Conservation (phyloP, 1,284 basidiomycete genomes). For the Schizophyllum commune region DNA sequence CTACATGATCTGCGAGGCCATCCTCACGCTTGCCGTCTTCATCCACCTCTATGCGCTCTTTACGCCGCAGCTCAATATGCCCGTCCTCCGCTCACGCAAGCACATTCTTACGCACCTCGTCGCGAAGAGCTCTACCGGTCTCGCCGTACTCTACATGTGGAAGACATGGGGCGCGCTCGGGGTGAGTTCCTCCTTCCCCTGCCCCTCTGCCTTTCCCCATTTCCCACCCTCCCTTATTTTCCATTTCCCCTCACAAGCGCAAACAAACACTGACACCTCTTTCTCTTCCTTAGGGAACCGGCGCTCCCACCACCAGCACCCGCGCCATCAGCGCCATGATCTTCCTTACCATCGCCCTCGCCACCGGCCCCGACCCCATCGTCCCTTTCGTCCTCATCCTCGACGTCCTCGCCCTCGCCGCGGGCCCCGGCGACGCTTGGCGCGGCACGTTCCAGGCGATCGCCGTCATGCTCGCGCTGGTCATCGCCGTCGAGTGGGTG, state of each 20-base stretch:
- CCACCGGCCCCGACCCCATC: constrained; percentile 28
- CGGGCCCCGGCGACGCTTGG: constrained; percentile 17
- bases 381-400: constrained; percentile 23
- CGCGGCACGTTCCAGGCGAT: constrained; percentile 14
- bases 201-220: too few species aligned
- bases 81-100: constrained; percentile 12
- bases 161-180: constrained; percentile 20
- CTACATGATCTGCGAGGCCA: neutral
- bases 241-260: too few species aligned
- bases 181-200: too few species aligned
- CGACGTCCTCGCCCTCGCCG: constrained; percentile 20
- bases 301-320: constrained; percentile 8
- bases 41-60: constrained; percentile 22
- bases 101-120: constrained; percentile 21
- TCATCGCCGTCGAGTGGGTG: constrained; percentile 3
- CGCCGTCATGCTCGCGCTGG: neutral
- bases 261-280: too few species aligned
- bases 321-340: constrained; percentile 15
- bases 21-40: constrained; percentile 4
- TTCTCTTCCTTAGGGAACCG: neutral
- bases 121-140: constrained; percentile 19
- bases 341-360: constrained; percentile 13
- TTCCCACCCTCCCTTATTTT: too few species aligned
- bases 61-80: neutral
- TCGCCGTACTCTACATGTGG: constrained; percentile 21